Base-by-base conservation (phyloP, 2,329 filamentous ascomycete species). In the Sporothrix pseudoabietina region DNA sequence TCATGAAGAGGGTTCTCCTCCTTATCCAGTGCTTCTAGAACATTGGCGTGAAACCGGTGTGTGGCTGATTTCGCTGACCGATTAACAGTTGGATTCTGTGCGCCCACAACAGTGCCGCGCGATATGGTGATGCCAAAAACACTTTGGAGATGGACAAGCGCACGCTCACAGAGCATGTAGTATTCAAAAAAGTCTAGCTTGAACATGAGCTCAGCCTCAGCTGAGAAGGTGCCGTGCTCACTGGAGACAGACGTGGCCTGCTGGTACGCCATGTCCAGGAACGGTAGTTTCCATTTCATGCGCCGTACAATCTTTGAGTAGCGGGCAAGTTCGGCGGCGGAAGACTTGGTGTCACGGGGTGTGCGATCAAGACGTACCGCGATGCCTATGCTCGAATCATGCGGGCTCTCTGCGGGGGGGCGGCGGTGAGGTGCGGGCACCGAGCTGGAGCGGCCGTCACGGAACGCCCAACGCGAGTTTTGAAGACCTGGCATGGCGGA, bases 141-240 rank as follows among this genome's bases (percentile, higher is more conserved):
- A 0, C 85, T 85, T n/a, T 92, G 85, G 0, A 92, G 82, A 65
- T 90, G 87, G 1, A 92, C 89, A 8, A 93, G 83, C 0, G 90
- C 90, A 41, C 91, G 88, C 81, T 94, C 91, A 7, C 93, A 86
- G 49, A 92, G 85, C 70, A 89, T 88, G 82, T 93, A 93, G 80
- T 91, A 93, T 78, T 94, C 91, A 80, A 92, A 90, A 75, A 93
- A 94, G 78, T 93, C 91, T 8, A 93, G 85, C 79, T 93, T 93
- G 83, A 93, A 93, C 85, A 92, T 92, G 19, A 88, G 85, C 79
- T 91, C 88, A 0, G 87, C 87, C 75, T 87, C 85, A 32, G 80
- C 79, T 26, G 78, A 77, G 0, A 80, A 77, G 61, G 84, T 82
- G 55, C 78, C 80, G 30, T 22, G 12, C 4, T 39, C 65, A 9